phyloP scores from a whole-genome alignment of 1,284 basidiomycete species.

The Fistulinella cinereoalba region DNA sequence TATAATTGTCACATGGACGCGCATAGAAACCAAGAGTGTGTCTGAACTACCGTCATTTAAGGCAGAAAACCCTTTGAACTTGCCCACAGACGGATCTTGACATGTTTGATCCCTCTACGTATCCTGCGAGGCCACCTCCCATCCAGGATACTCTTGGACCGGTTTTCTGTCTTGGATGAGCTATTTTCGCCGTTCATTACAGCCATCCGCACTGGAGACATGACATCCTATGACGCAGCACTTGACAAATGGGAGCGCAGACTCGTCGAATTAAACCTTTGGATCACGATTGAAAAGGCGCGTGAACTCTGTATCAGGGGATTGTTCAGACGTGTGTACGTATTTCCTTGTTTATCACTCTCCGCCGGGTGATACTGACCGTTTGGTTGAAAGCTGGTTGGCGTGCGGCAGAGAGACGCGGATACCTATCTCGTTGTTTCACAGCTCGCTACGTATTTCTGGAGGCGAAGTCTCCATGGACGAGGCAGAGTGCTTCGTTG shows the following conservation, averaged over 20 bases:
- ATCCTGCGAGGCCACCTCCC: constrained; percentile 86
- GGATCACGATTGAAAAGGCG: constrained; percentile 84
- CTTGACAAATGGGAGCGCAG: constrained; percentile 65
- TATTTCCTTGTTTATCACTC: constrained; percentile 16
- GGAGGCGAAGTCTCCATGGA: constrained; percentile 59
- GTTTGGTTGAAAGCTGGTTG: constrained; percentile 85
- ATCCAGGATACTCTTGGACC: constrained; percentile 59
- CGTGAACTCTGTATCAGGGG: constrained; percentile 84
- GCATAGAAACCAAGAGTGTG: constrained; percentile 78
- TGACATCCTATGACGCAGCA: constrained; percentile 77
- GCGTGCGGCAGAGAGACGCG: constrained; percentile 68
- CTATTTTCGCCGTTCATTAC: constrained; percentile 79
- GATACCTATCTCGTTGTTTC: constrained; percentile 77
- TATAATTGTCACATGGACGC: constrained; percentile 72
- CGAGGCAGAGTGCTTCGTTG: constrained; percentile 92
- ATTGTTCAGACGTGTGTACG: constrained; percentile 84
- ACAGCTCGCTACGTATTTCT: constrained; percentile 64
- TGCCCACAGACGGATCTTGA: constrained; percentile 71
- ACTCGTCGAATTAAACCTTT: constrained; percentile 81
- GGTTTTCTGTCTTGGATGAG: constrained; percentile 70
- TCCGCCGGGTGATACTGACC: too few species aligned
- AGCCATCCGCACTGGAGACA: constrained; percentile 76
- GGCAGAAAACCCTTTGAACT: neutral
- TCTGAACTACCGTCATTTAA: constrained; percentile 4
- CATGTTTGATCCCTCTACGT: constrained; percentile 86